Conservation (phyloP, 495 filamentous ascomycete genomes). For the Podospora fimiseda region DNA sequence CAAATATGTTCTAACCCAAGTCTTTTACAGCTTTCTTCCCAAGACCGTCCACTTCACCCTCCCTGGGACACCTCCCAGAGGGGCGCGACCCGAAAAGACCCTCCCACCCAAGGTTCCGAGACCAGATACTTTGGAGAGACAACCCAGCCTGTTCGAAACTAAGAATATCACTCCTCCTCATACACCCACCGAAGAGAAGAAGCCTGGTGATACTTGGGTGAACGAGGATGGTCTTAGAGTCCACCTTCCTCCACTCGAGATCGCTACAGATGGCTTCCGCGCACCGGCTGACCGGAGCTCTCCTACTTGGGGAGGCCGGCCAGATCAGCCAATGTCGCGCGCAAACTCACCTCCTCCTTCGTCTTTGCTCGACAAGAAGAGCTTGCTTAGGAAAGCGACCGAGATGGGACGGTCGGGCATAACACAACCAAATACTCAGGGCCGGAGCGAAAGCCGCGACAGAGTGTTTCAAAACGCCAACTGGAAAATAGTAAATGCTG, state of each 20-base stretch:
- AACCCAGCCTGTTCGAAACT: constrained; percentile 41
- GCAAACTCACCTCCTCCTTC: constrained; percentile 61
- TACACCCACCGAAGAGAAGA: constrained; percentile 57
- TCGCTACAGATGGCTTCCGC: constrained; percentile 26
- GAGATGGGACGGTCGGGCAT: constrained; percentile 43
- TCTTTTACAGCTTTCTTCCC: constrained; percentile 64
- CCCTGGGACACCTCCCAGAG: constrained; percentile 32
- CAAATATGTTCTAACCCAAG: neutral
- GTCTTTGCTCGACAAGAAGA: constrained; percentile 58
- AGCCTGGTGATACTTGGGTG: constrained; percentile 52
- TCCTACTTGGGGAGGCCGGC: constrained; percentile 62
- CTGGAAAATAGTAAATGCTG: constrained; percentile 77
- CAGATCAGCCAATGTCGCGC: constrained; percentile 68
- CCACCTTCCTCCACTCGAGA: constrained; percentile 30
- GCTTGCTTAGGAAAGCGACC: constrained; percentile 48
- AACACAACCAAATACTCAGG: constrained; percentile 36
- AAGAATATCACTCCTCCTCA: constrained; percentile 41
- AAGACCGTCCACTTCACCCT: constrained; percentile 77
- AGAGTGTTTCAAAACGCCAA: constrained; percentile 58
- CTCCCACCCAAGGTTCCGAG: constrained; percentile 21
- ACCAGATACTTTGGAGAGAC: constrained; percentile 26
- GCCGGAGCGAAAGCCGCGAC: constrained; percentile 52
- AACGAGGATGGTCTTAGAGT: constrained; percentile 45
- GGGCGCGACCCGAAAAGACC: constrained; percentile 28
- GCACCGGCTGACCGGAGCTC: constrained; percentile 58